phyloP scores from a whole-genome alignment of 305 asterid species.

The Solanum hybrid region DNA sequence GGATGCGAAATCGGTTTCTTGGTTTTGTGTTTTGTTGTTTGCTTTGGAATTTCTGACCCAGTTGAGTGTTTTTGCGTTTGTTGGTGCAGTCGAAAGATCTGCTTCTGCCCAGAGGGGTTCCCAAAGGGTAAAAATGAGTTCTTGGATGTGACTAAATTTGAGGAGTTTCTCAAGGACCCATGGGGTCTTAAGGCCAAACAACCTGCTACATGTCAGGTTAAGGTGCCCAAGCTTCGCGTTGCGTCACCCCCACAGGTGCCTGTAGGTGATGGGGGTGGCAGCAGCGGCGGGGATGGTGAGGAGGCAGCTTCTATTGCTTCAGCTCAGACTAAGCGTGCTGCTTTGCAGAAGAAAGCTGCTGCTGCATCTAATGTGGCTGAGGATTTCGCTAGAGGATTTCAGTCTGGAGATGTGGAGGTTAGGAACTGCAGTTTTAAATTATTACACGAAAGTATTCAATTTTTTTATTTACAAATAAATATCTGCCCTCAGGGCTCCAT shows the following conservation, averaged over 20 bases:
- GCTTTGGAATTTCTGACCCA: neutral
- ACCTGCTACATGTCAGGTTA: constrained; percentile 67
- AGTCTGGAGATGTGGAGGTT: constrained; percentile 82
- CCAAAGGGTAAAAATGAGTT: constrained; percentile 51
- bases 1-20: neutral
- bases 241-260: constrained; percentile 31
- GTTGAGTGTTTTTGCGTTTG: neutral
- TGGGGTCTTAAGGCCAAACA: constrained; percentile 63
- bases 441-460: neutral
- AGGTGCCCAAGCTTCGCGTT: constrained; percentile 72
- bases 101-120: constrained; percentile 77
- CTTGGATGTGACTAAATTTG: constrained; percentile 56
- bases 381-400: constrained; percentile 67
- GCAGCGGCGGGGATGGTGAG: constrained; percentile 19
- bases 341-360: constrained; percentile 92
- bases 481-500: constrained; percentile 33
- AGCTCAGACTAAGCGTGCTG: constrained; percentile 66
- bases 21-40: neutral
- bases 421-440: neutral
- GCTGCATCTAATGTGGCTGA: constrained; percentile 76
- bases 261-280: constrained; percentile 2
- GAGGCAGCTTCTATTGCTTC: constrained; percentile 34
- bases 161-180: constrained; percentile 74
- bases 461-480: constrained; percentile 5
- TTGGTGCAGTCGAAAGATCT: constrained; percentile 68